A percentile compares a stretch with the other conserved stretches of the same genome.
Evolutionary conservation across 208 protist genomes (phyloP).

Genomic region (Plasmodiophora brassicae): DNA sequence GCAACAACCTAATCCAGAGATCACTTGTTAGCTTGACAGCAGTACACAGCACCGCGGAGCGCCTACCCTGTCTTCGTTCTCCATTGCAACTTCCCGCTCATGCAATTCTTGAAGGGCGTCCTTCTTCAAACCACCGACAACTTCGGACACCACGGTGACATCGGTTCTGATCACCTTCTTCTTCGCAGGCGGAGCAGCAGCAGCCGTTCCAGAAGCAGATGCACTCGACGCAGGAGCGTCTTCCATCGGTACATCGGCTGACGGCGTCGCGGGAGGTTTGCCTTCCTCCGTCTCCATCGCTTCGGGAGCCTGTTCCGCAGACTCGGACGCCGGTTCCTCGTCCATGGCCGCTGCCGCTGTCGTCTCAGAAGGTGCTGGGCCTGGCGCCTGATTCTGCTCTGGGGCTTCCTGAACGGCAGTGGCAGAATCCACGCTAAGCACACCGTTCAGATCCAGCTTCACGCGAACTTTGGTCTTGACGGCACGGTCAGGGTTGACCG

Average conservation of each 20-base stretch:
- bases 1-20: slow-evolving; percentile 34
- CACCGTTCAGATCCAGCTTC: neutral
- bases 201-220: too few relatives aligned
- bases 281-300: neutral
- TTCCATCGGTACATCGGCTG: neutral
- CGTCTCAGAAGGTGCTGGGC: neutral
- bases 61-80: slow-evolving; percentile 26
- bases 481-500: neutral
- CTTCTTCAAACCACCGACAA: neutral
- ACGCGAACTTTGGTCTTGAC: neutral
- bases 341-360: neutral
- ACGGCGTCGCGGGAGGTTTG: neutral
- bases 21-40: too few relatives aligned
- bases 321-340: neutral
- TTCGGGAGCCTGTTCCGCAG: neutral
- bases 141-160: neutral
- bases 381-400: neutral
- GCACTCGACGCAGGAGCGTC: too few relatives aligned
- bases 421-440: neutral
- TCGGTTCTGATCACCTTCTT: neutral
- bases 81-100: neutral
- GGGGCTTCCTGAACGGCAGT: neutral
- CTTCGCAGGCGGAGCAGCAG: too few relatives aligned
- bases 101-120: neutral
- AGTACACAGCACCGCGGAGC: too few relatives aligned